phyloP scores from a whole-genome alignment of 139 green algal genomes.

The Edaphochlamys debaryana region DNA sequence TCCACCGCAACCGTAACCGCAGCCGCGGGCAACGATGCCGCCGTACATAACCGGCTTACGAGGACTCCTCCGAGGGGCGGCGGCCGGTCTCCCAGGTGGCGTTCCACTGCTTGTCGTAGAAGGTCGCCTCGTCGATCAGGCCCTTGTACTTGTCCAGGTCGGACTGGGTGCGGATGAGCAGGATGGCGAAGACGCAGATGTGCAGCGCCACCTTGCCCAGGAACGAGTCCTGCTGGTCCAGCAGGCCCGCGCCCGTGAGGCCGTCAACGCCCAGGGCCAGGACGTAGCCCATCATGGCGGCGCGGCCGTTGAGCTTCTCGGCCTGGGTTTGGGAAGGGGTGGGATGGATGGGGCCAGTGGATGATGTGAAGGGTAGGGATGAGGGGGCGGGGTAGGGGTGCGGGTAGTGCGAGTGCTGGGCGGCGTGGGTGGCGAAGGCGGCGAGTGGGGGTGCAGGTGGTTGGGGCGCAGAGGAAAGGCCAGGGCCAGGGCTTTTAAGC shows the following conservation, averaged over 20 bases:
- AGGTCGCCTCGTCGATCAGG: conserved; percentile 92
- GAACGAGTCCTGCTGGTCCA: conserved; percentile 93
- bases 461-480: no score
- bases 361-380: background rate
- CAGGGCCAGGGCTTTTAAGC: no score
- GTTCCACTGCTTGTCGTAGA: conserved; percentile 94
- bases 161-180: conserved; percentile 72
- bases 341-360: background rate
- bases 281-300: conserved; percentile 94
- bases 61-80: conserved; percentile 75
- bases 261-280: conserved; percentile 84
- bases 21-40: no score
- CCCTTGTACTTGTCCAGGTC: conserved; percentile 86
- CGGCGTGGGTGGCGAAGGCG: background rate
- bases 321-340: conserved; percentile 57
- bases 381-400: background rate
- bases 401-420: background rate
- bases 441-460: background rate
- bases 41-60: no score
- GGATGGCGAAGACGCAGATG: conserved; percentile 83
- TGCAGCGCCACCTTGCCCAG: conserved; percentile 91
- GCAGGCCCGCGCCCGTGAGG: conserved; percentile 81
- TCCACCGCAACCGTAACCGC: no score
- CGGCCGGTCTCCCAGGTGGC: conserved; percentile 80
- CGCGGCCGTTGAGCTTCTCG: conserved; percentile 95